These are phyloP conservation scores for Scorias spongiosa DNA, from an alignment of 2,329 filamentous ascomycete species.

Conservation along the genomic window DNA sequence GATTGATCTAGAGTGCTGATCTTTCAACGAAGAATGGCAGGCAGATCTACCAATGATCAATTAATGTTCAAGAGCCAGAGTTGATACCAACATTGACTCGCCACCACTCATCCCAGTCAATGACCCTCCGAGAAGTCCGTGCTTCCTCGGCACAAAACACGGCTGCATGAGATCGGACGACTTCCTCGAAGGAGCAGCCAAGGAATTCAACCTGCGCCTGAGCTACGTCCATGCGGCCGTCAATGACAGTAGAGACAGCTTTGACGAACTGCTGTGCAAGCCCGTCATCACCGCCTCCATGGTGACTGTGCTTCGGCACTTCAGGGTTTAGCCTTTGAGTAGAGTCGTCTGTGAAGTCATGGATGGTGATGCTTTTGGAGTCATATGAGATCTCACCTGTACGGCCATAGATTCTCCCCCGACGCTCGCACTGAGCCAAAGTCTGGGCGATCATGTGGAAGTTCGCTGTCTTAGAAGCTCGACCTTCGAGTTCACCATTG, in stretches of 20 bases:
- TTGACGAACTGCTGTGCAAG: slow-evolving; percentile 68
- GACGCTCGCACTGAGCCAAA: slow-evolving; percentile 69
- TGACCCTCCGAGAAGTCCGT: slow-evolving; percentile 49
- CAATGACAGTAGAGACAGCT: slow-evolving; percentile 68
- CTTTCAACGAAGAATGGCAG: too few species aligned
- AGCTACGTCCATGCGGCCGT: slow-evolving; percentile 47
- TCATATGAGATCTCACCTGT: slow-evolving; percentile 78
- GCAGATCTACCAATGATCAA: too few species aligned
- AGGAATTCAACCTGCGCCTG: slow-evolving; percentile 62
- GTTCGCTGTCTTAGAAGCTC: slow-evolving; percentile 66
- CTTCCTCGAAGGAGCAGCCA: slow-evolving; percentile 73
- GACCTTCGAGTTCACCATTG: slow-evolving; percentile 9
- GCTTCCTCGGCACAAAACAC: slow-evolving; percentile 93
- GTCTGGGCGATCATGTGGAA: slow-evolving; percentile 94
- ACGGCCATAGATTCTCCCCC: slow-evolving; percentile 74
- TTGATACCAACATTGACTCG: slow-evolving; percentile 31
- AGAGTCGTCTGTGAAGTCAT: slow-evolving; percentile 50
- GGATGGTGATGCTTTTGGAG: slow-evolving; percentile 57
- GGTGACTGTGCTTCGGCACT: slow-evolving; percentile 33
- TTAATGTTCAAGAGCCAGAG: too few species aligned
- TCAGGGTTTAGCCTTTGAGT: slow-evolving; percentile 45
- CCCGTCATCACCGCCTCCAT: slow-evolving; percentile 68
- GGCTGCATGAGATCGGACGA: slow-evolving; percentile 75
- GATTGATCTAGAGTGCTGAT: too few species aligned
- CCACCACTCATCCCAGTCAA: slow-evolving; percentile 73